A percentile compares a stretch with the other conserved stretches of the same genome.
Conservation (phyloP, 257 asterid genomes). For the Cynanchum wilfordii region DNA sequence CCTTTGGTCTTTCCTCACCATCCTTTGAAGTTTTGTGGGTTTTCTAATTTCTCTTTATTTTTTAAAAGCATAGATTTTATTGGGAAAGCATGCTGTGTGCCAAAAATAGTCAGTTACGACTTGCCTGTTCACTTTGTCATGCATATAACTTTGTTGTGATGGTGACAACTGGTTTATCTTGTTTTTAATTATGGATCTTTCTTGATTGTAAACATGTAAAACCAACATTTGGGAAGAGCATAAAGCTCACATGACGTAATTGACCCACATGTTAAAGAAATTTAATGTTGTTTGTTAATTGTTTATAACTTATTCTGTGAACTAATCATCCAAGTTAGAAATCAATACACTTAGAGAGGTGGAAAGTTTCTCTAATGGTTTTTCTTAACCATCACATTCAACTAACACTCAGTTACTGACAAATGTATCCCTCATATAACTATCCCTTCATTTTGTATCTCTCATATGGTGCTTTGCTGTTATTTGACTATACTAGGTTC, state of each 20-base stretch:
- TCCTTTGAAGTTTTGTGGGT: background rate
- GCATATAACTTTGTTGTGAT: background rate
- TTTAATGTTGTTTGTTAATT: background rate
- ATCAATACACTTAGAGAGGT: background rate
- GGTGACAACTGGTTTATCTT: background rate
- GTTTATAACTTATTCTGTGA: background rate
- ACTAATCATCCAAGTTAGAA: background rate
- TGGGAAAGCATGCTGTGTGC: background rate
- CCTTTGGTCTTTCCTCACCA: background rate
- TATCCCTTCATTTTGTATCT: background rate
- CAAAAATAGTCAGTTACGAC: background rate
- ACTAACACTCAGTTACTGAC: background rate
- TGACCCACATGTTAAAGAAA: background rate
- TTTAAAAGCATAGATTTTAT: background rate
- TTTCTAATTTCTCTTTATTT: background rate
- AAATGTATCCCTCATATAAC: background rate
- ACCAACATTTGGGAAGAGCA: background rate
- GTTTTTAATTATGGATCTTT: background rate
- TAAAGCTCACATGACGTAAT: background rate
- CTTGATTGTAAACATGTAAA: background rate
- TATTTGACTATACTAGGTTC: conserved; percentile 47
- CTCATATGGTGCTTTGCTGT: conserved; percentile 8
- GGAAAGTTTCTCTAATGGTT: background rate
- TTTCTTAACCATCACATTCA: background rate
- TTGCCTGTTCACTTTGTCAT: background rate